These are phyloP conservation scores for Fraxinus sp. DNA, from an alignment of 305 asterid genomes.

Conservation along the genomic window DNA sequence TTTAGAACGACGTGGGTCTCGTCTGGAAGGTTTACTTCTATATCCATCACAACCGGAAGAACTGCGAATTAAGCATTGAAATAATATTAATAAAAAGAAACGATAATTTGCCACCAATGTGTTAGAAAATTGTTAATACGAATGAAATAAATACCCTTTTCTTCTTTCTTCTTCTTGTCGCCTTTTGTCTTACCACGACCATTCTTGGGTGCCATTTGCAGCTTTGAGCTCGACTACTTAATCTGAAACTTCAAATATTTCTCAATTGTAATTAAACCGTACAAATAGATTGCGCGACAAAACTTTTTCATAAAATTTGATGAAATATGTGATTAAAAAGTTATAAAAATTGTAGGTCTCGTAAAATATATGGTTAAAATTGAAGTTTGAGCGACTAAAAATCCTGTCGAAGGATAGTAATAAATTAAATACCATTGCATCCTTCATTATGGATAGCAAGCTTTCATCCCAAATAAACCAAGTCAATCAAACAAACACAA, in stretches of 20 bases:
- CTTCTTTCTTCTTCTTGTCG: constrained; percentile 97
- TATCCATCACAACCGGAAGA: constrained; percentile 89
- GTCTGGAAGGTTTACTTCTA: constrained; percentile 75
- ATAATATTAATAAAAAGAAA: not conserved
- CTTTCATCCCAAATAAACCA: not conserved
- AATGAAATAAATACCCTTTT: constrained; percentile 51
- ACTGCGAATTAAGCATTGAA: constrained; percentile 44
- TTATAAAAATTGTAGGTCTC: not conserved
- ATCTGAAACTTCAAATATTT: constrained; percentile 6
- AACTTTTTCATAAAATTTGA: not conserved
- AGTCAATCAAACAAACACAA: not conserved
- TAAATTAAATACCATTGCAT: not conserved
- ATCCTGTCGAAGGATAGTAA: not conserved
- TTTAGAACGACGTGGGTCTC: constrained; percentile 74
- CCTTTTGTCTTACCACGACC: constrained; percentile 87
- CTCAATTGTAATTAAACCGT: not conserved
- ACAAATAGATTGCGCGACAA: not conserved
- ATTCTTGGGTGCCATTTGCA: constrained; percentile 86
- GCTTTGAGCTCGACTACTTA: constrained; percentile 24
- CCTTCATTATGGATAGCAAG: not conserved
- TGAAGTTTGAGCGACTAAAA: not conserved
- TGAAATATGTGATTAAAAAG: not conserved
- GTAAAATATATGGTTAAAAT: not conserved
- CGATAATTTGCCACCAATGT: not conserved
- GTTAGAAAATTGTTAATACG: not conserved